These are phyloP conservation scores for Exophiala calicioides DNA, from an alignment of 2,329 filamentous ascomycete genomes.

Conservation along the genomic window DNA sequence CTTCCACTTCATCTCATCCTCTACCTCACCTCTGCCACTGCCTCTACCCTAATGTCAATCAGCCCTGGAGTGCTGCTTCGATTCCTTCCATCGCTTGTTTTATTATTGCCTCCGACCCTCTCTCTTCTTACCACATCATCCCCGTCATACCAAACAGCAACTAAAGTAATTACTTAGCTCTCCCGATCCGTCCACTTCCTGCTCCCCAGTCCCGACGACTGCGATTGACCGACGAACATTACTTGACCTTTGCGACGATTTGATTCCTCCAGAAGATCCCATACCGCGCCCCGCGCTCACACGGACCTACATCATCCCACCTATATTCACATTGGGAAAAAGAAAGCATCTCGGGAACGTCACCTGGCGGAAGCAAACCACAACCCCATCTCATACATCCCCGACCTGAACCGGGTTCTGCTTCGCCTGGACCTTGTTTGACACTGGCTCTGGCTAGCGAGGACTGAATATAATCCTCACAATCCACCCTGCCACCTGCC, in stretches of 20 bases:
- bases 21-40: slow-evolving; percentile 11
- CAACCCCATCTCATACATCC: neutral
- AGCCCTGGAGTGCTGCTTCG: slow-evolving; percentile 29
- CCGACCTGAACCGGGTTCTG: too few species aligned
- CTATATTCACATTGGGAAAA: neutral
- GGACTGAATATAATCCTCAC: too few species aligned
- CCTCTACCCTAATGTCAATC: slow-evolving; percentile 21
- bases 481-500: neutral
- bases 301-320: neutral
- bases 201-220: neutral
- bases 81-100: slow-evolving; percentile 25
- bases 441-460: too few species aligned
- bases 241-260: too few species aligned
- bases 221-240: neutral
- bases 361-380: neutral
- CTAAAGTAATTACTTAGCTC: slow-evolving; percentile 21
- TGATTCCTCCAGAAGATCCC: too few species aligned
- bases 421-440: neutral
- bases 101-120: slow-evolving; percentile 18
- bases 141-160: slow-evolving; percentile 7
- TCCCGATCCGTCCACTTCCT: slow-evolving; percentile 7
- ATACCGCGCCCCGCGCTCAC: too few species aligned
- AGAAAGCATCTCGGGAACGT: neutral
- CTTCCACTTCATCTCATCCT: slow-evolving; percentile 8
- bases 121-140: slow-evolving; percentile 10